phyloP scores from a whole-genome alignment of 2,329 filamentous ascomycete genomes.

The Penicillium glabrum region DNA sequence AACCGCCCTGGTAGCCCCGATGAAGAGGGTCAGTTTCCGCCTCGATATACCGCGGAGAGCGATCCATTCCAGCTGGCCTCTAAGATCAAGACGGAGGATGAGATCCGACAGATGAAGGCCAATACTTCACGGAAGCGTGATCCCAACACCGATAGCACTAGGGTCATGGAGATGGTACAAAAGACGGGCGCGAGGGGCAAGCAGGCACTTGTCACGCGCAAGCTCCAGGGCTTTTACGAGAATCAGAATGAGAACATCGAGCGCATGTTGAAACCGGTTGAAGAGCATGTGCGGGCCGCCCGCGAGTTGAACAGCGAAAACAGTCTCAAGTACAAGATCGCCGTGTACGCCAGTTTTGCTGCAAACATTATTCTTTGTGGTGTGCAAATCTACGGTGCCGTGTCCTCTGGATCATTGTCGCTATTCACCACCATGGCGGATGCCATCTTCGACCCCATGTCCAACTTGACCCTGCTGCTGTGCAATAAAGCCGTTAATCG shows the following conservation, averaged over 20 bases:
- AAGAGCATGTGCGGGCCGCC: constrained; percentile 82
- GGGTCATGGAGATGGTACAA: constrained; percentile 13
- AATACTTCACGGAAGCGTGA: constrained; percentile 75
- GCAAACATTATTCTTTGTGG: constrained; percentile 78
- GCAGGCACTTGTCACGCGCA: constrained; percentile 28
- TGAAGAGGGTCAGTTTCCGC: constrained; percentile 49
- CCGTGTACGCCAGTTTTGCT: constrained; percentile 66
- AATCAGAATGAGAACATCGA: constrained; percentile 92
- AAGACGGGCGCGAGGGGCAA: constrained; percentile 41
- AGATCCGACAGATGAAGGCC: constrained; percentile 75
- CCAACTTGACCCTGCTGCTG: constrained; percentile 82
- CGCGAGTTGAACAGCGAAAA: constrained; percentile 78
- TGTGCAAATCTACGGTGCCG: constrained; percentile 85
- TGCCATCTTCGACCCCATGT: constrained; percentile 87
- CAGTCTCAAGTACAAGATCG: constrained; percentile 64
- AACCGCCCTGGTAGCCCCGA: constrained; percentile 33
- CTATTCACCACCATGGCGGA: constrained; percentile 98
- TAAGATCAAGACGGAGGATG: constrained; percentile 72
- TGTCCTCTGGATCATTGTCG: constrained; percentile 84
- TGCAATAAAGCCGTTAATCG: constrained; percentile 83
- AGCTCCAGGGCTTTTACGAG: constrained; percentile 78
- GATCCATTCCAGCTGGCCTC: constrained; percentile 81
- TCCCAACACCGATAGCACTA: constrained; percentile 6
- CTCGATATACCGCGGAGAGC: constrained; percentile 61
- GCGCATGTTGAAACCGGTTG: constrained; percentile 85